Base-by-base conservation (phyloP, 2,329 filamentous ascomycete species). In the Aotearoamyces nothofagi region DNA sequence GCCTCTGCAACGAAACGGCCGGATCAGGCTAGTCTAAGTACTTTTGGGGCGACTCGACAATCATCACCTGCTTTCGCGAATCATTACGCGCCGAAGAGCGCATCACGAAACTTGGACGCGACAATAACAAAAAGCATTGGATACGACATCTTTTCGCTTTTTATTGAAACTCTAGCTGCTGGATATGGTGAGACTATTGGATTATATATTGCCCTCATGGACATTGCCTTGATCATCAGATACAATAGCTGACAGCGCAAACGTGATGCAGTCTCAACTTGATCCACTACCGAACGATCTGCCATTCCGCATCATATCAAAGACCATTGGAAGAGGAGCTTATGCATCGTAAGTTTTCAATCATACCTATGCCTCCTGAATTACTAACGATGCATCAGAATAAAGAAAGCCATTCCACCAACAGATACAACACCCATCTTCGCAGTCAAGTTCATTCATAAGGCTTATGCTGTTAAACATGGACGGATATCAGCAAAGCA, bases 381-480 rank as follows among this genome's bases (percentile, higher is more conserved):
- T 26, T 28, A 15, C 38, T 45, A 27, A 46, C 16, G 12, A 8
- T 12, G 19, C 20, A 15, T 0, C 28, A 50, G 48, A 32, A 33
- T 53, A 87, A 93, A 92, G 51, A 96, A 96, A 58, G 90, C 87
- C 16, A 71, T 78, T 26, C 87, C 87, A 5, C 59, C 77, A 14
- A 66, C 78, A 39, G 54, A 65, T 1, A 57, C 69, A 15, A 66
- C 60, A 15, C 87, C 87, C 16, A 61, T 98, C 33, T 96, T 98
- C 52, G 90, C 92, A 9, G 83, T 98, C 55, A 98, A 98, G 54
- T 82, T 98, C 56, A 94, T 98, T 51, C 87, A 98, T 60, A 98
- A 98, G 58, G 78, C 80, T 39, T 92, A 94, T 54, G 92, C 90
- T 33, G 69, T 82, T 43, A 79, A 78, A 43, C 74, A 87, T 64